phyloP scores from a whole-genome alignment of 192 early-diverging fungal genomes.

The Rhizoclosmatium sp. region DNA sequence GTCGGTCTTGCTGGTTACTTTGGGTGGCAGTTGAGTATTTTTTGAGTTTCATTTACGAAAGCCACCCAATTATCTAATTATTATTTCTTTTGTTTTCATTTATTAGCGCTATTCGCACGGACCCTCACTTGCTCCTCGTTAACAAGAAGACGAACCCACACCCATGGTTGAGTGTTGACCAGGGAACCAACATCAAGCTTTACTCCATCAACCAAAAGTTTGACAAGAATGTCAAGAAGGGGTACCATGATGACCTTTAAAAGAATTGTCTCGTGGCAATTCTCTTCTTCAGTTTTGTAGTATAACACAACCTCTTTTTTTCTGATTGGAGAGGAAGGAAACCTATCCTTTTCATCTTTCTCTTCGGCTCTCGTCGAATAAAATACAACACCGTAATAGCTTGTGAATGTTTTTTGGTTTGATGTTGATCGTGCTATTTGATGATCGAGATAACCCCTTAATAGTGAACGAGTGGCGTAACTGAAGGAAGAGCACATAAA shows the following conservation, averaged over 20 bases:
- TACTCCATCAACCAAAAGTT: slow-evolving; percentile 36
- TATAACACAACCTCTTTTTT: no score
- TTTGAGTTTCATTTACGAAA: background rate
- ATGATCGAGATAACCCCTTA: no score
- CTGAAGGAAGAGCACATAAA: no score
- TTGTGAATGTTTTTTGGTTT: no score
- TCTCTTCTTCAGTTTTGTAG: no score
- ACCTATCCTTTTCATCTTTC: no score
- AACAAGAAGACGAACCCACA: slow-evolving; percentile 30
- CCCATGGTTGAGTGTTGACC: slow-evolving; percentile 27
- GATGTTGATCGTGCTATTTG: no score
- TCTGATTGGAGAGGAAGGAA: no score
- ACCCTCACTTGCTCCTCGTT: slow-evolving; percentile 23
- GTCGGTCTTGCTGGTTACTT: slow-evolving; percentile 6
- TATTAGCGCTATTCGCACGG: slow-evolving; percentile 7
- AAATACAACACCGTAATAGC: no score
- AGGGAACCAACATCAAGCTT: slow-evolving; percentile 34
- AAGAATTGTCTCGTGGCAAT: background rate
- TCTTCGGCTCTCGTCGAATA: no score
- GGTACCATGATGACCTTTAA: slow-evolving; percentile 24
- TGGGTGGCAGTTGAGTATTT: slow-evolving; percentile 1
- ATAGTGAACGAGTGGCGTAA: no score
- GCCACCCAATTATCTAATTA: background rate
- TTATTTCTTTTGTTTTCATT: no score
- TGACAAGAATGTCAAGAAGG: slow-evolving; percentile 18